These are phyloP conservation scores for Quercus lobata DNA, from an alignment of 331 rosid genomes.

Conservation along the genomic window DNA sequence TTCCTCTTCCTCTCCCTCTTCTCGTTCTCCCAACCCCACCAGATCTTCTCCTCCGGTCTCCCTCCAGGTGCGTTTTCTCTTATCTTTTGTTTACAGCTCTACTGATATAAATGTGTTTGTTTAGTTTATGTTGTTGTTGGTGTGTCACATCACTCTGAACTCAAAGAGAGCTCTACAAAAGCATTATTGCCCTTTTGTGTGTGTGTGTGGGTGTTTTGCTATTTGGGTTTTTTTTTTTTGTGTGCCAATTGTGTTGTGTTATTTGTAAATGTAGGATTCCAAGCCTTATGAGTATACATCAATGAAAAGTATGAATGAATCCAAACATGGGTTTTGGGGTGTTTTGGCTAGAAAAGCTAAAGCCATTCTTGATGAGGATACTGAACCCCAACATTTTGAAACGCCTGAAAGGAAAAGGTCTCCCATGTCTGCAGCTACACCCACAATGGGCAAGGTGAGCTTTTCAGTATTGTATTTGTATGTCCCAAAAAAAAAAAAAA, in stretches of 20 bases:
- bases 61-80: conserved; percentile 37
- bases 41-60: conserved; percentile 26
- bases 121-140: background rate
- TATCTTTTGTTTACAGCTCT: background rate
- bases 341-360: conserved; percentile 88
- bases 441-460: conserved; percentile 69
- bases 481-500: background rate
- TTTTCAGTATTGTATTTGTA: background rate
- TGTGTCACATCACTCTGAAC: no score
- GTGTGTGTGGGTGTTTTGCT: no score
- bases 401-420: conserved; percentile 36
- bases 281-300: conserved; percentile 69
- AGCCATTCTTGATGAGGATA: conserved; percentile 76
- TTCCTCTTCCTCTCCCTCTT: conserved; percentile 26
- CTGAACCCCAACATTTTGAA: conserved; percentile 40
- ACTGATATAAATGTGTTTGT: no score
- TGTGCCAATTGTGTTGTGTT: background rate
- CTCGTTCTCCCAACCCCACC: conserved; percentile 37
- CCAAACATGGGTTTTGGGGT: conserved; percentile 95
- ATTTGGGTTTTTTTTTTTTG: background rate
- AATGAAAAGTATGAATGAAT: conserved; percentile 63
- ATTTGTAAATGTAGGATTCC: conserved; percentile 42
- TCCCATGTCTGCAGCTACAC: conserved; percentile 39
- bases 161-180: no score
- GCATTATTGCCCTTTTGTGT: no score